Percentiles rank a stretch among this genome's conserved stretches.
phyloP scores from a whole-genome alignment of 495 filamentous ascomycete species.

The Neurospora sp. region DNA sequence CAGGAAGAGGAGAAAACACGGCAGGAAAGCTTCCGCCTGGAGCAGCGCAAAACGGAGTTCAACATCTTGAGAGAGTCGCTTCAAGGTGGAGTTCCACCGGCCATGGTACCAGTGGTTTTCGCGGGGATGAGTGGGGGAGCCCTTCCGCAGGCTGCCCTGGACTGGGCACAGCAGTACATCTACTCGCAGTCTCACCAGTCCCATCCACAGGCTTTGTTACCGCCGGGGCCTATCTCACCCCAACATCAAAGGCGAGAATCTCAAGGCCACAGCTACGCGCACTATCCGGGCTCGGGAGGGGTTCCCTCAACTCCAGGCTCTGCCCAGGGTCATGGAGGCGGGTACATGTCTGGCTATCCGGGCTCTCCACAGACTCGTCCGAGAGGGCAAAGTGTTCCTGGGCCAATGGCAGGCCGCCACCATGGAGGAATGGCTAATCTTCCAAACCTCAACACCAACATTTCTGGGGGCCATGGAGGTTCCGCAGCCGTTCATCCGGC shows the following conservation, averaged over 20 bases:
- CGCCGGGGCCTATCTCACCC: constrained; percentile 36
- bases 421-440: constrained; percentile 13
- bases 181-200: constrained; percentile 40
- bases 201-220: constrained; percentile 43
- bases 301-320: constrained; percentile 38
- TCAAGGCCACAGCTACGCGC: constrained; percentile 29
- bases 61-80: constrained; percentile 76
- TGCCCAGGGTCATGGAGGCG: constrained; percentile 27
- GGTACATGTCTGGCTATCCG: constrained; percentile 22
- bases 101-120: constrained; percentile 84
- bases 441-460: constrained; percentile 26
- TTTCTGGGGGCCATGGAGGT: constrained; percentile 15
- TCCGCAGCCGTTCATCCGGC: constrained; percentile 20
- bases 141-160: constrained; percentile 45
- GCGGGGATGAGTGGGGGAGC: constrained; percentile 66
- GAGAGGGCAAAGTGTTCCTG: constrained; percentile 32
- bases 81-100: constrained; percentile 69
- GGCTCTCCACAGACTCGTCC: constrained; percentile 31
- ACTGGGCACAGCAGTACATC: constrained; percentile 67
- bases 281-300: constrained; percentile 32
- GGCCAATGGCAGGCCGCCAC: constrained; percentile 13
- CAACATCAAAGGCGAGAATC: constrained; percentile 37
- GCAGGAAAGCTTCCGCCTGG: constrained; percentile 65
- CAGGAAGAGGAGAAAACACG: constrained; percentile 85
- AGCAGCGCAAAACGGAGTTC: constrained; percentile 71